Percentiles rank a stretch among this genome's conserved stretches.
phyloP scores from a whole-genome alignment of 108 stramenopile genomes.

The Skeletonema grethae region DNA sequence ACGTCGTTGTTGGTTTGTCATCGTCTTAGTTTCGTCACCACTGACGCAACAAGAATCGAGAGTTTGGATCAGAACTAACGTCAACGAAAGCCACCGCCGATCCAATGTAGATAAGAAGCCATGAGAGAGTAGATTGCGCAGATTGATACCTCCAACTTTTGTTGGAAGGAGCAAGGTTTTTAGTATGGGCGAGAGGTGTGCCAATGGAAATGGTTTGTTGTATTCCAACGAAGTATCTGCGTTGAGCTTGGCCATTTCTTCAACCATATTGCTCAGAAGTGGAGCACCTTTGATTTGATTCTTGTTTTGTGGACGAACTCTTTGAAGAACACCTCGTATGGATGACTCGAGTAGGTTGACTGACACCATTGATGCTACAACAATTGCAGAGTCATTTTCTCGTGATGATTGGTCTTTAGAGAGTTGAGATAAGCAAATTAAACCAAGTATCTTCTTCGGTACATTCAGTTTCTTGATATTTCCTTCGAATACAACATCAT shows the following conservation, averaged over 20 bases:
- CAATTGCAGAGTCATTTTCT: constrained; percentile 5
- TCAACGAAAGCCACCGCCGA: constrained; percentile 61
- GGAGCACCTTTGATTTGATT: constrained; percentile 18
- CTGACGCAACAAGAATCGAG: constrained; percentile 6
- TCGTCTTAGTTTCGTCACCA: not conserved
- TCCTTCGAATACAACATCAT: constrained; percentile 8
- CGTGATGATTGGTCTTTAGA: not conserved
- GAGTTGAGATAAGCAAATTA: constrained; percentile 31
- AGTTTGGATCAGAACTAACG: constrained; percentile 45
- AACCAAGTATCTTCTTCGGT: constrained; percentile 23
- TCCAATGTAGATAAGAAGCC: constrained; percentile 64
- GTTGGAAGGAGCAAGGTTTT: constrained; percentile 52
- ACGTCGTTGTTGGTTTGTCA: constrained; percentile 4
- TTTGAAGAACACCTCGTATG: constrained; percentile 26
- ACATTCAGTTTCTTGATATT: not conserved
- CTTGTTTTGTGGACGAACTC: not conserved
- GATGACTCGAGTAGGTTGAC: constrained; percentile 63
- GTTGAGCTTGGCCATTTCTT: constrained; percentile 10
- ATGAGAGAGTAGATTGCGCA: constrained; percentile 75
- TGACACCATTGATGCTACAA: constrained; percentile 40
- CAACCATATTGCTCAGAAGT: constrained; percentile 35
- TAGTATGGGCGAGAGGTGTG: constrained; percentile 27
- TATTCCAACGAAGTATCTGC: not conserved
- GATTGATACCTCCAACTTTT: constrained; percentile 54
- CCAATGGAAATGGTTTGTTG: not conserved